Conservation (phyloP, 108 stramenopile species). For the Cyclotella choctawhatcheeana region DNA sequence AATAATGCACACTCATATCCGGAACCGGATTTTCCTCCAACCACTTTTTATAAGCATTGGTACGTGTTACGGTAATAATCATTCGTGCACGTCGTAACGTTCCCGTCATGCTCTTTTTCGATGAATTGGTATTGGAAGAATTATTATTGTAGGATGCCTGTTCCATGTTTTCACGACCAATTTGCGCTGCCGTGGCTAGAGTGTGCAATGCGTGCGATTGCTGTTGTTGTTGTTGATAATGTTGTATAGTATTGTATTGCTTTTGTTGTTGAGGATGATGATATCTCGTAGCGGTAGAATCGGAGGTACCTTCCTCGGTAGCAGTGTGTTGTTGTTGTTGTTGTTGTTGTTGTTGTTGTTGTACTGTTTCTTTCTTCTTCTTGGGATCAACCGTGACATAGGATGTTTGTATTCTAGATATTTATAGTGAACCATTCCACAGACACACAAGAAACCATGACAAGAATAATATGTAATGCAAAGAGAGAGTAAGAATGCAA, state of each 20-base stretch:
- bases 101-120: slow-evolving; percentile 35
- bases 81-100: slow-evolving; percentile 81
- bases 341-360: slow-evolving; percentile 8
- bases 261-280: too few relatives aligned
- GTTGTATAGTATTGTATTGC: too few relatives aligned
- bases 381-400: slow-evolving; percentile 82
- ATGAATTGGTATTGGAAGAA: slow-evolving; percentile 12
- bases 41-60: slow-evolving; percentile 80
- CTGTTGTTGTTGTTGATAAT: slow-evolving; percentile 11
- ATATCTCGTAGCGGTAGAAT: too few relatives aligned
- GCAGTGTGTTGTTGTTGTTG: too few relatives aligned
- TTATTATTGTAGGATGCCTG: slow-evolving; percentile 8
- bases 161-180: slow-evolving; percentile 19
- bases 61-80: slow-evolving; percentile 76
- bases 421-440: too few relatives aligned
- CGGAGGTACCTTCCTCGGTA: too few relatives aligned
- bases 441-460: too few relatives aligned
- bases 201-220: slow-evolving; percentile 23
- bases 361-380: slow-evolving; percentile 42
- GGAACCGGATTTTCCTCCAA: slow-evolving; percentile 76
- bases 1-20: slow-evolving; percentile 54
- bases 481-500: background rate
- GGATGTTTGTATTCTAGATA: slow-evolving; percentile 79
- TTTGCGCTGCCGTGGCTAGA: slow-evolving; percentile 21
- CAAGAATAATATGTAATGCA: background rate